phyloP scores from a whole-genome alignment of 2,329 filamentous ascomycete genomes.

The Penicillium sclerotigenum region DNA sequence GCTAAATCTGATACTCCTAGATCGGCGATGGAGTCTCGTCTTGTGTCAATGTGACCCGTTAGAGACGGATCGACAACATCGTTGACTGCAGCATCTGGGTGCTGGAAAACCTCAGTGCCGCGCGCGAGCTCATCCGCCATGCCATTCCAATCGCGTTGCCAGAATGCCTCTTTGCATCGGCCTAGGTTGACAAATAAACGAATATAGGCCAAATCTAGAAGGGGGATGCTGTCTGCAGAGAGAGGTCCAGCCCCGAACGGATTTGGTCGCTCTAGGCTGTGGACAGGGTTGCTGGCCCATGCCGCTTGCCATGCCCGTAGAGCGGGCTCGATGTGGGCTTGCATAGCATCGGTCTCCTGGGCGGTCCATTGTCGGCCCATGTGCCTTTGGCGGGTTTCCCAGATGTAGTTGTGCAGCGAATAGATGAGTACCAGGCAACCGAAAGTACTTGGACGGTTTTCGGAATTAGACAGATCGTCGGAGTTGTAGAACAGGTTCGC shows the following conservation, averaged over 20 bases:
- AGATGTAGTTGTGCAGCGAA: constrained; percentile 95
- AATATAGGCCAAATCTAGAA: constrained; percentile 88
- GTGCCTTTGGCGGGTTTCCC: constrained; percentile 91
- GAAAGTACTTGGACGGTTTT: constrained; percentile 81
- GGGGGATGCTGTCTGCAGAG: constrained; percentile 83
- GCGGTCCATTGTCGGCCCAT: constrained; percentile 85
- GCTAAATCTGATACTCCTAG: constrained; percentile 37
- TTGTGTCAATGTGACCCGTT: constrained; percentile 21
- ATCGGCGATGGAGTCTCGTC: constrained; percentile 38
- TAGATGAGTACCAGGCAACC: constrained; percentile 90
- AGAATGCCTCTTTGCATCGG: constrained; percentile 86
- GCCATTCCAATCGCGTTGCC: constrained; percentile 88
- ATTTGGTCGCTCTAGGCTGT: constrained; percentile 80
- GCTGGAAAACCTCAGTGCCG: constrained; percentile 71
- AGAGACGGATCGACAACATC: constrained; percentile 33
- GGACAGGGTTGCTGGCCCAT: constrained; percentile 81
- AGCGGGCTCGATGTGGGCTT: constrained; percentile 89
- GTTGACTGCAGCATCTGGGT: constrained; percentile 53
- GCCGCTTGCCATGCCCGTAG: constrained; percentile 91
- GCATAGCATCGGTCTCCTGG: constrained; percentile 93
- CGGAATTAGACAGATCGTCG: constrained; percentile 55
- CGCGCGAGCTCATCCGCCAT: constrained; percentile 83
- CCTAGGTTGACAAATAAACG: constrained; percentile 91
- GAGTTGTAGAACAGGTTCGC: constrained; percentile 47
- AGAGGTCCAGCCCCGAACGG: constrained; percentile 77